phyloP scores from a whole-genome alignment of 768 basidiomycete genomes.

The Rhizopogon vesiculosus region DNA sequence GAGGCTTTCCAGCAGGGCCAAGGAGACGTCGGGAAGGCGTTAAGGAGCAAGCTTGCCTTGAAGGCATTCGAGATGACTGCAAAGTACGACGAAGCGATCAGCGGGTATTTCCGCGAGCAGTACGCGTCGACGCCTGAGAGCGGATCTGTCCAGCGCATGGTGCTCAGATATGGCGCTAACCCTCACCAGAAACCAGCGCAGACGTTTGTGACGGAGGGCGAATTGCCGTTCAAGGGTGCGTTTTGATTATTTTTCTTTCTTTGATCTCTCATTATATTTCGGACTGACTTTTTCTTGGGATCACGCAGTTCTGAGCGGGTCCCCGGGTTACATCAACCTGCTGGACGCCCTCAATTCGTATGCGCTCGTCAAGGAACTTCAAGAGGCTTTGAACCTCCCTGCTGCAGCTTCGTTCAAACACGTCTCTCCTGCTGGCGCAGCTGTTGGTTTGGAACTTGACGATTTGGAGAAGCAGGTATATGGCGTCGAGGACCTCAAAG shows the following conservation, averaged over 20 bases:
- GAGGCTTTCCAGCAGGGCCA: constrained; percentile 67
- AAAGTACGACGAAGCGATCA: constrained; percentile 91
- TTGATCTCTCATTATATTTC: neutral
- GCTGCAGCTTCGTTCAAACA: constrained; percentile 99
- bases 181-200: constrained; percentile 99
- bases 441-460: constrained; percentile 80
- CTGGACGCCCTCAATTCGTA: constrained; percentile 97
- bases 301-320: constrained; percentile 74
- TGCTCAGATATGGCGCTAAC: constrained; percentile 93
- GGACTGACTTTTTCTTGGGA: neutral
- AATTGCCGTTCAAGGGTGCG: constrained; percentile 89
- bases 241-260: neutral
- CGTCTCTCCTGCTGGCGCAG: constrained; percentile 96
- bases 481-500: constrained; percentile 93
- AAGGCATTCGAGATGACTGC: constrained; percentile 99
- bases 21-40: constrained; percentile 67
- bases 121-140: constrained; percentile 86
- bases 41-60: constrained; percentile 80
- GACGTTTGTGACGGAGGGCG: constrained; percentile 85
- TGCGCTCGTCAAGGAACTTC: constrained; percentile 91
- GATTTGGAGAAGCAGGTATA: constrained; percentile 91
- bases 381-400: constrained; percentile 80
- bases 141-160: constrained; percentile 74
- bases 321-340: constrained; percentile 98
- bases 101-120: constrained; percentile 93